Base-by-base conservation (phyloP, 2,329 filamentous ascomycete genomes). In the Cercospora canescens region DNA sequence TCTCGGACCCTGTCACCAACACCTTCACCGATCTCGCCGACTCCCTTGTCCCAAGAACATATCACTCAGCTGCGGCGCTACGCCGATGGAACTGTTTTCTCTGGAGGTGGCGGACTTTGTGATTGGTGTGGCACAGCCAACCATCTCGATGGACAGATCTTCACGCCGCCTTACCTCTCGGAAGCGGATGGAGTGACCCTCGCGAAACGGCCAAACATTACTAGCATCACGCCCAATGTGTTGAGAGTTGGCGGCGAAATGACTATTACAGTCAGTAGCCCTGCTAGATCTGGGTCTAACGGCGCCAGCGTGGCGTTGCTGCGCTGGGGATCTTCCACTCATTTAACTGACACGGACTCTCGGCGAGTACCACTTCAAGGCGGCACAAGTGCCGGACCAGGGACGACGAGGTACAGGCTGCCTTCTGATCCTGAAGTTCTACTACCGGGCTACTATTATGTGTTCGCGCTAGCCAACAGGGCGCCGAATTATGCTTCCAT, bases 401-500 rank as follows among this genome's bases (percentile, higher is more conserved):
- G 56, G 3, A 37, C 39, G 14, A 41, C 35, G 12, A 59, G 11
- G 16, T 59, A 41, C 45, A 18, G 45, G 50, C 60, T 62, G 6
- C 60, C 60, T 16, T 11, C 45, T 16, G 60, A 62, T 55, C 60
- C 60, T n/a, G 41, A 30, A 14, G 35, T 62, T 32, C 5, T 52
- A 16, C 35, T 34, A 6, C 60, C 60, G 4, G 41, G 60, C 8
- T 62, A 52, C 30, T 62, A 50, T 12, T 62, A 50, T 32, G 18
- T 62, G 1, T 62, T 62, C 30, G 60, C 60, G 32, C 26, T 62
- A 32, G 60, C 50, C 30, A 62, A 54, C 41, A 37, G 56, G 28
- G 56, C 32, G 1, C 56, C 56, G 2, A 48, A 21, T 48, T 21
- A 48, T 12, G 45, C 45, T 6, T 26, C 45, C 4, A 48, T 48